Conservation (phyloP, 495 filamentous ascomycete species). For the Apiosordaria backusii region DNA sequence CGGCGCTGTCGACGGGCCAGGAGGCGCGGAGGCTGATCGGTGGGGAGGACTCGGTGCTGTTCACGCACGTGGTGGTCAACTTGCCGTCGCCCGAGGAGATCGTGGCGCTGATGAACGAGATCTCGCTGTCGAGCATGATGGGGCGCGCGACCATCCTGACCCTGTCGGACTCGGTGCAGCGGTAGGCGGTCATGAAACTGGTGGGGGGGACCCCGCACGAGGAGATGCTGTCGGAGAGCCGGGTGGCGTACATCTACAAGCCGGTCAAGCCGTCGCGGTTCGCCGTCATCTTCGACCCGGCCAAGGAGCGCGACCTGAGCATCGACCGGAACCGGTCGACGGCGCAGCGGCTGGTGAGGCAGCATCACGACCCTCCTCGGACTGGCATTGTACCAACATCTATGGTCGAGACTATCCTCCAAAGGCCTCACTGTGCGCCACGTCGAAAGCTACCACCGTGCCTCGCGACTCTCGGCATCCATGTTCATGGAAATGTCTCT, state of each 20-base stretch:
- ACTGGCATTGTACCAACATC: no score
- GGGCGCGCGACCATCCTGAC: constrained; percentile 67
- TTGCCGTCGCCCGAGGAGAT: constrained; percentile 69
- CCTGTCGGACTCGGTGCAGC: constrained; percentile 79
- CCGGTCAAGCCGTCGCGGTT: constrained; percentile 94
- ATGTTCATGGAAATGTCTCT: no score
- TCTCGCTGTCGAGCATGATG: constrained; percentile 48
- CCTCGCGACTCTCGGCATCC: no score
- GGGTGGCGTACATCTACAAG: constrained; percentile 81
- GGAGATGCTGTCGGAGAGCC: constrained; percentile 57
- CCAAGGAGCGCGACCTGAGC: constrained; percentile 77
- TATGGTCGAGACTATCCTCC: no score
- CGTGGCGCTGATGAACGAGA: constrained; percentile 64
- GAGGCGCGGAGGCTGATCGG: constrained; percentile 68
- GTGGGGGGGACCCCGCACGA: constrained; percentile 59
- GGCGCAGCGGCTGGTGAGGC: constrained; percentile 77
- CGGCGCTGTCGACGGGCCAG: constrained; percentile 55
- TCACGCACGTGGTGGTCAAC: constrained; percentile 84
- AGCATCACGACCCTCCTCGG: no score
- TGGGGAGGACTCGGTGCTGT: constrained; percentile 59
- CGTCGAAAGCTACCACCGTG: no score
- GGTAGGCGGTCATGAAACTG: constrained; percentile 67
- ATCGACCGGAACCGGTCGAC: constrained; percentile 86
- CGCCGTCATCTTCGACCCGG: constrained; percentile 84
- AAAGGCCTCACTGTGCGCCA: no score